Base-by-base conservation (phyloP, 2,329 filamentous ascomycete species). In the Beauveria sp. region DNA sequence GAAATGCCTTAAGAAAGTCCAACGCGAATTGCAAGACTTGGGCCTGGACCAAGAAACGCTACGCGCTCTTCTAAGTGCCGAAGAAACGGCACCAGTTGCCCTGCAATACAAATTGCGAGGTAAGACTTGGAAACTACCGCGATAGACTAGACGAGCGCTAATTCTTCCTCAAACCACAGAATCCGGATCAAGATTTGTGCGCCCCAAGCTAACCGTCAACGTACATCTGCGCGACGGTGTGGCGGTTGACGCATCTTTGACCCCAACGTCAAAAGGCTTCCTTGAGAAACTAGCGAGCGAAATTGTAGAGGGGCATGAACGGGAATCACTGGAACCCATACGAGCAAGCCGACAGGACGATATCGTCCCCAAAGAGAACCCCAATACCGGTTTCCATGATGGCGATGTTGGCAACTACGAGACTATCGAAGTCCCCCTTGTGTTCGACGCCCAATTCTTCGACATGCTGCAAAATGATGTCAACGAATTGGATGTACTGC, bases 1-100 rank as follows among this genome's bases (percentile, higher is more conserved):
- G 75, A 96, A 96, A 77, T 90, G 89, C 74, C 88, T 96, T 71
- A 93, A 93, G 71, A 88, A 87, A 70, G 87, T 96, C 55, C 84
- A 88, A 66, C 76, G 78, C 57, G 90, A 96, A 76, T 80, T 96
- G 58, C 76, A 80, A 46, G 80, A 82, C 40, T 76, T 93, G 16
- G 91, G 91, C 8, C 83, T 96, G 34, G 88, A 90, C 65, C 83
- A 84, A 5, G 81, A 87, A 10, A 91, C 88, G 1, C 76, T 96
- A 61, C 81, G 85, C 52, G 82, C 83, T 62, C 80, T 95, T 31
- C 79, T 89, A 60, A 78, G 80, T 61, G 74, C 79, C 34, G 75
- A 80, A 64, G 75, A 79, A 69, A 73, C 77, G 62, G 77, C 78
- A 20, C 75, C 77, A 43, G 73, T 78, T 59, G 71, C 77, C 12